These are phyloP conservation scores for Microbotryum intermedium DNA, from an alignment of 1,284 basidiomycete species.

Conservation along the genomic window DNA sequence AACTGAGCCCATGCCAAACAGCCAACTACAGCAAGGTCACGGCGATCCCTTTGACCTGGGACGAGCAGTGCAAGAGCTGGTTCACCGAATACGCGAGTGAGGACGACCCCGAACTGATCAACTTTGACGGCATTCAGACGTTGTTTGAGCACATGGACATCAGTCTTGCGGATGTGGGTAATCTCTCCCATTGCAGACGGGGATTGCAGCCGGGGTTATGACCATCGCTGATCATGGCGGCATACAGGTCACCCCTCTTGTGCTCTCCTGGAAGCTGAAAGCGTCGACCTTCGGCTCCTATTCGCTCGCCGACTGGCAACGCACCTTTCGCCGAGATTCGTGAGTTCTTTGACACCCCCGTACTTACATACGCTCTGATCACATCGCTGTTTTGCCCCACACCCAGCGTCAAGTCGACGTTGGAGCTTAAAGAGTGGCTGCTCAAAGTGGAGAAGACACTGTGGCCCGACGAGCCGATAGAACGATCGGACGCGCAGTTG, in stretches of 20 bases:
- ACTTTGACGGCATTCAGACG: conserved; percentile 21
- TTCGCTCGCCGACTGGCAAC: not conserved
- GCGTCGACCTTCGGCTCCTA: conserved; percentile 17
- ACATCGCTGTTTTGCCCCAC: not conserved
- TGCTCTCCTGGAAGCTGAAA: conserved; percentile 21
- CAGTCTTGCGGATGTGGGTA: conserved; percentile 2
- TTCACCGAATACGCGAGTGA: conserved; percentile 15
- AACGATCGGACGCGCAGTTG: not conserved
- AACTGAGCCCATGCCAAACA: no score
- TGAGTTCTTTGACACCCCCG: no score
- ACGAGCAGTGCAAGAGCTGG: conserved; percentile 15
- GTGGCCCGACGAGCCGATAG: not conserved
- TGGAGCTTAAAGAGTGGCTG: not conserved
- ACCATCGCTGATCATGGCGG: not conserved
- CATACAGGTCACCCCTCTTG: conserved; percentile 14
- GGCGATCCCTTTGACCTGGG: not conserved
- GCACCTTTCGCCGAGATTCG: not conserved
- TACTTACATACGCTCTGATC: no score
- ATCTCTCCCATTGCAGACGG: not conserved
- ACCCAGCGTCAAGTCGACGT: not conserved
- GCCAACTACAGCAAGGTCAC: no score
- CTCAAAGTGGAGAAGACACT: conserved; percentile 3
- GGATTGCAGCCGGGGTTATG: not conserved
- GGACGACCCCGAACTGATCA: conserved; percentile 10
- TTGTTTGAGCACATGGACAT: conserved; percentile 25